Evolutionary conservation across 2,329 filamentous ascomycete genomes (phyloP), one percentile per base, ranked within the genome.

Genomic region (Albophoma yamanashiensis): DNA sequence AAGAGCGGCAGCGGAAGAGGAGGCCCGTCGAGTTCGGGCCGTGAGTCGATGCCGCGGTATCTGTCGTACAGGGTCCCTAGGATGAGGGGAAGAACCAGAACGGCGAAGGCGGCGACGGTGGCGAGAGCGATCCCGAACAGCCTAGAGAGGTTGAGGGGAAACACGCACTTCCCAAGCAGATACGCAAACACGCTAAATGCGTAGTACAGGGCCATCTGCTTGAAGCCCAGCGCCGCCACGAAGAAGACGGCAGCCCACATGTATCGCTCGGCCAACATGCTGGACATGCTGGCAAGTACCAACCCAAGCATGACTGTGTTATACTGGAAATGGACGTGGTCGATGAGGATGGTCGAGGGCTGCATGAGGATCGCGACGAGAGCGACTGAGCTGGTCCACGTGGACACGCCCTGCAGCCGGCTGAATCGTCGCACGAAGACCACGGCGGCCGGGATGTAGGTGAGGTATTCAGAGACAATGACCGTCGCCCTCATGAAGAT

Each of bases 131-230:
- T 93, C 9, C 83, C 83, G 5, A 94, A 65, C 31, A 97, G 83
- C 3, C 91, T 85, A 0, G 81, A 71, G 2, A 87, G 67, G 60
- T 88, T 87, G 67, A 92, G 74, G 14, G 92, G 92, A 64, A 87
- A 88, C n/a, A 95, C 67, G 70, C 92, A 97, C 68, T 87, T 86
- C 11, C 93, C 94, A 0, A 97, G 79, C 2, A 99, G 85, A 69
- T 92, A 99, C 39, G 91, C 89, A 72, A 97, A 97, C 60, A 97
- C 87, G 25, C 88, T 87, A 17, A 95, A 92, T 3, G 95, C 92
- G 74, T 97, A 99, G 77, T 97, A 99, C 20, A 99, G 81, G 1
- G 93, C 93, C 95, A 99, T 99, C 74, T 99, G 94, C 79, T 99
- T 99, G 80, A 97, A 99, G 7, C 91, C 91, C n/a, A 99, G 79